These are phyloP conservation scores for Cutaneotrichosporon cutaneum DNA, from an alignment of 1,284 basidiomycete species.

Conservation along the genomic window DNA sequence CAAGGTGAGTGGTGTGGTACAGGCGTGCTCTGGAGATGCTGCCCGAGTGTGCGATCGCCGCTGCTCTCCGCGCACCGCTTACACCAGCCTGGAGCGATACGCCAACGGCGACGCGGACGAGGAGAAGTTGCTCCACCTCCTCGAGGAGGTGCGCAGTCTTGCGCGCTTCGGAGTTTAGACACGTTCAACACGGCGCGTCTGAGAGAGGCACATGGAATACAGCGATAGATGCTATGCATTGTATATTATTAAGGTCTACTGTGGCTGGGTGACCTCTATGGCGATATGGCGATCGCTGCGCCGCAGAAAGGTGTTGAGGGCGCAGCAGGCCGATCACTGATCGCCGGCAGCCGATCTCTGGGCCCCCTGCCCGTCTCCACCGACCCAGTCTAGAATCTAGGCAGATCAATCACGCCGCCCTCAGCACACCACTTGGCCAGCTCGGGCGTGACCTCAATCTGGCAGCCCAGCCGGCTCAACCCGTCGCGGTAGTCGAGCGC, in stretches of 20 bases:
- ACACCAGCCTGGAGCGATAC: conserved; percentile 44
- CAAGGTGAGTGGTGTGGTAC: conserved; percentile 44
- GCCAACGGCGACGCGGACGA: conserved; percentile 37
- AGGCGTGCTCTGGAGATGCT: no score
- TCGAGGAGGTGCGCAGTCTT: conserved; percentile 41
- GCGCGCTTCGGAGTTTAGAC: conserved; percentile 30
- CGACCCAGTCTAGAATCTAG: conserved; percentile 32
- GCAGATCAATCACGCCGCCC: conserved; percentile 46
- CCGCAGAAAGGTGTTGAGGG: no score
- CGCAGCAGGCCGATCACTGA: no score
- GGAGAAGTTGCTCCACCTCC: conserved; percentile 33
- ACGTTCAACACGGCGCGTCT: neutral
- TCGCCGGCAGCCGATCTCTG: no score
- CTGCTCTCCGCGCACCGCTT: no score
- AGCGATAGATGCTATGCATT: conserved; percentile 1
- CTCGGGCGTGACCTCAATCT: conserved; percentile 46
- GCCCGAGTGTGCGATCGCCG: neutral
- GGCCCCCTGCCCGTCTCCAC: neutral
- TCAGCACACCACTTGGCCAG: conserved; percentile 42
- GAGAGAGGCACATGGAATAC: neutral
- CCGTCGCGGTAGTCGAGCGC: conserved; percentile 44
- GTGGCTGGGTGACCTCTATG: no score
- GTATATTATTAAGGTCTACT: neutral
- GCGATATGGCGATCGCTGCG: no score
- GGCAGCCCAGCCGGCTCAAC: conserved; percentile 50